Percentiles rank a stretch among this genome's conserved stretches.
These are phyloP conservation scores for Mortierella alpina DNA, from an alignment of 192 early-diverging fungal genomes.

Conservation along the genomic window DNA sequence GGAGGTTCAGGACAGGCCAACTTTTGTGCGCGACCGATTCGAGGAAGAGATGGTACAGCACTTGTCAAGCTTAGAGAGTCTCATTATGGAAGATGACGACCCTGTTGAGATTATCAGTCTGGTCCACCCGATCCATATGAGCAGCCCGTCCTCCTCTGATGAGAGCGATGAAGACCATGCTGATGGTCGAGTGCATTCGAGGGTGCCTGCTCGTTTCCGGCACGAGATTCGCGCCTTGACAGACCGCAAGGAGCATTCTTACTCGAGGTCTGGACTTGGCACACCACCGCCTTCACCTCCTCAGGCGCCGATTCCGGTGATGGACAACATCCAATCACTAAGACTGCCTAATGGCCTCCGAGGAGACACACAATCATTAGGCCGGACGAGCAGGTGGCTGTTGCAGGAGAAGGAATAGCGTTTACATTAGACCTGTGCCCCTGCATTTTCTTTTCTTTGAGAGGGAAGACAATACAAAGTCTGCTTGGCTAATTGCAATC, in stretches of 20 bases:
- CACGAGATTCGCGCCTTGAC: background rate
- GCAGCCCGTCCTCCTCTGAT: background rate
- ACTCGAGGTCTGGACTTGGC: background rate
- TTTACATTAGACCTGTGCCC: no score
- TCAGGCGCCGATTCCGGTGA: background rate
- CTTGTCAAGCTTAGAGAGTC: conserved; percentile 36
- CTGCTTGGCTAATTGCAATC: no score
- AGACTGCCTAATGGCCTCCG: background rate
- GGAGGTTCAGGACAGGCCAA: conserved; percentile 20
- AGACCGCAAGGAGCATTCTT: background rate
- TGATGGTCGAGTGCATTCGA: background rate
- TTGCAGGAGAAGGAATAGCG: no score
- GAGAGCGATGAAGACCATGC: conserved; percentile 21
- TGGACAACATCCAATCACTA: conserved; percentile 11
- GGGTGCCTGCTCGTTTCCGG: conserved; percentile 21
- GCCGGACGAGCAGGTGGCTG: no score
- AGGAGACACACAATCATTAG: background rate
- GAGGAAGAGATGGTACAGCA: conserved; percentile 52
- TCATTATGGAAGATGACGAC: conserved; percentile 37
- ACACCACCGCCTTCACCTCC: conserved; percentile 39
- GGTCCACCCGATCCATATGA: background rate
- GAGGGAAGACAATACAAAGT: no score
- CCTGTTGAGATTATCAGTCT: conserved; percentile 15
- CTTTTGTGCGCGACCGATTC: conserved; percentile 40
- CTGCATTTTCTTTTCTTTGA: no score